Conservation (phyloP, 2,329 filamentous ascomycete genomes). For the Aspergillus sp. region DNA sequence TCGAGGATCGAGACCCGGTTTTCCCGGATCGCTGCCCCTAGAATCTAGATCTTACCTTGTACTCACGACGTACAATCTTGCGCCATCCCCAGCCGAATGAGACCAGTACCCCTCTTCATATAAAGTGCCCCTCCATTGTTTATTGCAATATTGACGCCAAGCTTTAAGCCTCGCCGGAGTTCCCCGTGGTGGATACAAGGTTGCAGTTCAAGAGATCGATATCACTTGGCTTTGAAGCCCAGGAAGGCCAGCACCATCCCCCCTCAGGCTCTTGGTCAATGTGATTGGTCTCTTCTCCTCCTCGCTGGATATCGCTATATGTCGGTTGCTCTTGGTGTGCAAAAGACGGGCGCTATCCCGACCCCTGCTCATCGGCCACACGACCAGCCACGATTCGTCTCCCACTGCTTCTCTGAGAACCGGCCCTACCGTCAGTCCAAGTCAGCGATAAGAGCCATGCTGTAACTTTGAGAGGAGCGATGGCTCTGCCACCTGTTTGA, state of each 20-base stretch:
- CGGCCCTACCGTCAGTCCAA: background rate
- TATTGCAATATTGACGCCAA: slow-evolving; percentile 6
- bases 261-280: background rate
- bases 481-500: too few species aligned
- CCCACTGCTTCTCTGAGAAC: background rate
- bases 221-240: slow-evolving; percentile 8
- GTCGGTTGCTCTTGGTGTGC: background rate
- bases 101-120: background rate
- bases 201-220: slow-evolving; percentile 9
- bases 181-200: slow-evolving; percentile 9
- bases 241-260: background rate
- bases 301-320: slow-evolving; percentile 1
- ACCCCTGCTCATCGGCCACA: slow-evolving; percentile 5
- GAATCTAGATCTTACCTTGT: background rate
- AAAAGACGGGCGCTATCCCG: background rate
- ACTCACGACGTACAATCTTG: background rate
- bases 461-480: background rate
- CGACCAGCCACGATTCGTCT: background rate
- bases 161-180: slow-evolving; percentile 5
- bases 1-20: background rate
- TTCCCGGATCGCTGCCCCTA: background rate
- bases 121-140: background rate
- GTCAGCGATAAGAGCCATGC: background rate
- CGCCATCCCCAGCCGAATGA: background rate
- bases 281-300: slow-evolving; percentile 1